Evolutionary conservation across 345 rosid species (phyloP), one percentile per base, ranked within the genome.

Genomic region (Streptanthus diversifolius): DNA sequence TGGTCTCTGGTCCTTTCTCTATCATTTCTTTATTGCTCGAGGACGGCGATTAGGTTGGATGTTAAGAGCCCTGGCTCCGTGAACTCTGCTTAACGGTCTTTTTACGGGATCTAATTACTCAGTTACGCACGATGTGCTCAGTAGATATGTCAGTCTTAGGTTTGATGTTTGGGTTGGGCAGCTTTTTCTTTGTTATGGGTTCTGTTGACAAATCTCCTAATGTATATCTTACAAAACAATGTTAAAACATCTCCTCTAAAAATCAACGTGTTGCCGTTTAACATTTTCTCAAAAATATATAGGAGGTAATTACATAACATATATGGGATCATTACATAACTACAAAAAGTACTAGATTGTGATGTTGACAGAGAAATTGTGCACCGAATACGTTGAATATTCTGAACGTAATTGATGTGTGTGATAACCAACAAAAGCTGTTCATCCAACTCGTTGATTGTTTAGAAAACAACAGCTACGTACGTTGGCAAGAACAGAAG

Each of bases 381-480:
- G 48, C 37, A 30, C 66, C 58, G 9, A 58, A 33, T 10, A 22
- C 59, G 66, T 59, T 70, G 74, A 70, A 59, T 47, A 70, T 12
- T 45, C 7, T 22, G 47, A 58, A 47, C n/a, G 58, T 45, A 58
- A 32, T 1, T 69, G 55, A 59, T 24, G 39, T 21, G 25, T 21
- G 5, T 32, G 13, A 57, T 5, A 10, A 10, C 21, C 43, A 44
- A 70, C 15, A 24, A 15, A 15, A 35, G 30, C 8, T 29, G 32
- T 43, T 30, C 54, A 69, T 56, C 63, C 5, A 69, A 43, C 30
- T 41, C 53, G 24, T 56, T 55, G 63, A 68, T 68, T 68, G 63
- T 41, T 41, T 53, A 11, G 62, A 39, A 53, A 32, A 41, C 63
- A 54, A 39, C 63, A 54, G 30, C 21, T 54, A 67, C 17, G 36